These are phyloP conservation scores for Neoarthrinium moseri DNA, from an alignment of 2,329 filamentous ascomycete species.

Conservation along the genomic window DNA sequence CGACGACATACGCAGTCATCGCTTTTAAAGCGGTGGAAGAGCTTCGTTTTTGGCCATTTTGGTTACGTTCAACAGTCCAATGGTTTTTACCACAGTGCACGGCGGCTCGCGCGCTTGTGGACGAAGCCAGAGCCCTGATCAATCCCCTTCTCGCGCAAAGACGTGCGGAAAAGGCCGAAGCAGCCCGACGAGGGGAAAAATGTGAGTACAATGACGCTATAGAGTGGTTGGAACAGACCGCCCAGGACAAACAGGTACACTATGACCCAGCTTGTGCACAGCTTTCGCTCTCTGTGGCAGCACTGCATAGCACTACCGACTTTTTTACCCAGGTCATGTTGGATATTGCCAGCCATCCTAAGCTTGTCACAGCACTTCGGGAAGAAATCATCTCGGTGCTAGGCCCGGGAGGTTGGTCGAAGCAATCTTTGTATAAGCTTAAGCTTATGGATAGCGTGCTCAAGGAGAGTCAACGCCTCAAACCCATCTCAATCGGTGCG, in stretches of 20 bases:
- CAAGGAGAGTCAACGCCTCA: conserved; percentile 24
- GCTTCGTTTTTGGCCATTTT: conserved; percentile 15
- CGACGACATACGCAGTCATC: conserved; percentile 11
- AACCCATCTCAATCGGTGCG: too few species aligned
- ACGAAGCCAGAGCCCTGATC: conserved; percentile 11
- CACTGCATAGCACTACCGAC: conserved; percentile 22
- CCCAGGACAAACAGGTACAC: background rate
- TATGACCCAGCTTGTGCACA: conserved; percentile 15
- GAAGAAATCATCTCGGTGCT: conserved; percentile 20
- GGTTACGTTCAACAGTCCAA: conserved; percentile 13
- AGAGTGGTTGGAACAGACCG: conserved; percentile 15
- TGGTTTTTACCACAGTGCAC: conserved; percentile 12
- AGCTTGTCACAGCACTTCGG: conserved; percentile 18
- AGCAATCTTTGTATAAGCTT: conserved; percentile 19
- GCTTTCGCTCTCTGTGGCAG: conserved; percentile 18
- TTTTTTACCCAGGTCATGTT: conserved; percentile 17
- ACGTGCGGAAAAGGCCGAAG: background rate
- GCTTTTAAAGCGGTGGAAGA: conserved; percentile 6
- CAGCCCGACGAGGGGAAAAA: too few species aligned
- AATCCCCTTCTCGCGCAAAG: background rate
- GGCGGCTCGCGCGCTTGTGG: conserved; percentile 9
- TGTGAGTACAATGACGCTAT: conserved; percentile 13
- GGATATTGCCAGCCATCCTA: conserved; percentile 17
- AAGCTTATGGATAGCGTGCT: conserved; percentile 25
- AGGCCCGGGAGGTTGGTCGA: conserved; percentile 14